Evolutionary conservation across 192 early-diverging fungal species (phyloP).

Genomic region (Haplosporangium gracile): DNA sequence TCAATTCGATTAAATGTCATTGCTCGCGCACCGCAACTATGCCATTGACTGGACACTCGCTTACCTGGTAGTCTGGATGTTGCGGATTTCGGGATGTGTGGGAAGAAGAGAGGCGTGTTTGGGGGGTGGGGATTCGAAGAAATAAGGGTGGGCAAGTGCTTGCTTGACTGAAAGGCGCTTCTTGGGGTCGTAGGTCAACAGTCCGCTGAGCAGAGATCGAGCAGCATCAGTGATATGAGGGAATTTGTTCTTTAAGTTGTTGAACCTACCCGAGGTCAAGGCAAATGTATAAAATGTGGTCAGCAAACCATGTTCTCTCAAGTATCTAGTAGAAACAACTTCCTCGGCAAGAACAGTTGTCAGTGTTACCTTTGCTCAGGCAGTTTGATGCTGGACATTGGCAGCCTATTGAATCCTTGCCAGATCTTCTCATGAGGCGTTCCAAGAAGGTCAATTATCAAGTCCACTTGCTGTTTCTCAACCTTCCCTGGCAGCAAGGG

Average conservation of each 20-base stretch:
- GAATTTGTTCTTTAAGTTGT: constrained; percentile 70
- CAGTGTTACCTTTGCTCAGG: constrained; percentile 64
- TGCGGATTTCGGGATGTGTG: constrained; percentile 69
- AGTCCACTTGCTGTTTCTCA: constrained; percentile 79
- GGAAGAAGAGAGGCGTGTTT: constrained; percentile 66
- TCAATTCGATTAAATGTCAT: not conserved
- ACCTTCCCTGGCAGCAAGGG: constrained; percentile 89
- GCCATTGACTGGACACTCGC: too few species aligned
- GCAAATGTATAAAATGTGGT: not conserved
- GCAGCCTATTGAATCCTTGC: constrained; percentile 80
- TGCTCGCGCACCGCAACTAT: not conserved
- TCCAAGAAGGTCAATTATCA: constrained; percentile 83
- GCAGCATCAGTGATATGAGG: constrained; percentile 65
- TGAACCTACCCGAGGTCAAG: constrained; percentile 57
- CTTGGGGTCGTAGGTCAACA: constrained; percentile 84
- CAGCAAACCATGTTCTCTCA: not conserved
- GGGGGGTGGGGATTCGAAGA: constrained; percentile 75
- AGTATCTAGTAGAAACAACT: not conserved
- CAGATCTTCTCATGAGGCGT: constrained; percentile 81
- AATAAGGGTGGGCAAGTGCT: constrained; percentile 82
- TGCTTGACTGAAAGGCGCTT: constrained; percentile 72
- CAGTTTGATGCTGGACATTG: constrained; percentile 72
- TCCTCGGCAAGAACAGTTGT: not conserved
- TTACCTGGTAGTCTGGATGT: constrained; percentile 50
- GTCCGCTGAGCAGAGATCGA: constrained; percentile 69